These are phyloP conservation scores for Penicillium verhagenii DNA, from an alignment of 495 filamentous ascomycete species.

Conservation along the genomic window DNA sequence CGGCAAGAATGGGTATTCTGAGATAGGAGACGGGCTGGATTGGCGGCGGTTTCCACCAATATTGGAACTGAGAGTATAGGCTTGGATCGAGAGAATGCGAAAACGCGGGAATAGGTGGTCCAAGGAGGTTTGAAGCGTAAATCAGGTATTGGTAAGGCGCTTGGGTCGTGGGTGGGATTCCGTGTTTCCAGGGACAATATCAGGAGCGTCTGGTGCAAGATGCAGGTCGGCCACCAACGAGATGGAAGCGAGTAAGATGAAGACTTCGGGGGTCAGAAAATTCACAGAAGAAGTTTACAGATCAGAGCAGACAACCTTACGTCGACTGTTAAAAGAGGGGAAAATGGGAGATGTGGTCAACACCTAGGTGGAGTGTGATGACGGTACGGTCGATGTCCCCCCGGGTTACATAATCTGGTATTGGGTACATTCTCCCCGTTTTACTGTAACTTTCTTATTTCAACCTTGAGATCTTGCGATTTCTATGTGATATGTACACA, in stretches of 20 bases:
- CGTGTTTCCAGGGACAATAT: constrained; percentile 20
- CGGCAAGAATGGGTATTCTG: neutral
- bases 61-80: neutral
- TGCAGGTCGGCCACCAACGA: neutral
- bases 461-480: neutral
- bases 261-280: neutral
- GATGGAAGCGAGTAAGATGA: neutral
- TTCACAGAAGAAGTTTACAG: neutral
- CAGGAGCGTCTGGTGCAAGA: constrained; percentile 18
- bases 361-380: constrained; percentile 29
- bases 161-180: constrained; percentile 1
- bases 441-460: neutral
- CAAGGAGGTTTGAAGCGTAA: neutral
- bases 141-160: neutral
- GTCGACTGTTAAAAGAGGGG: constrained; percentile 3
- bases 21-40: constrained; percentile 20
- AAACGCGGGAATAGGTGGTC: neutral
- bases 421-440: neutral
- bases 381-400: constrained; percentile 16
- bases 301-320: neutral
- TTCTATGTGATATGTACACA: neutral
- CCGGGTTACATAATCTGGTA: constrained; percentile 21
- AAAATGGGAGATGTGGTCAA: constrained; percentile 16
- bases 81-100: neutral
- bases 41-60: neutral